phyloP scores from a whole-genome alignment of 1,284 basidiomycete genomes.

The Phylloporus sp. region DNA sequence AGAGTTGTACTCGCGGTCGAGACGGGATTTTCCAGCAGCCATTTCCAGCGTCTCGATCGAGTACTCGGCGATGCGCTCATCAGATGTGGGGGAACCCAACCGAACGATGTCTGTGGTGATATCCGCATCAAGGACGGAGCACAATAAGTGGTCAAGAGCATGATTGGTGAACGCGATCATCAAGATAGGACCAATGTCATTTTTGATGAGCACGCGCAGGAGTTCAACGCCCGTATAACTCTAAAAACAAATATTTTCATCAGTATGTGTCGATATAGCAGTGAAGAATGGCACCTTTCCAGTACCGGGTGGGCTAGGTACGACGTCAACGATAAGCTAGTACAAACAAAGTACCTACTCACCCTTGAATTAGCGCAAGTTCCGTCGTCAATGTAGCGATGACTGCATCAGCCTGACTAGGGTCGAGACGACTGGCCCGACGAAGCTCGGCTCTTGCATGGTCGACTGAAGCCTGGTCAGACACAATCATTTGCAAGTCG shows the following conservation, averaged over 20 bases:
- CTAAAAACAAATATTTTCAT: constrained; percentile 35
- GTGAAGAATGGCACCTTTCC: constrained; percentile 56
- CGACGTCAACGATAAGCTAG: constrained; percentile 5
- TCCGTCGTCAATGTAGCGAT: constrained; percentile 63
- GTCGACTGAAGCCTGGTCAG: constrained; percentile 29
- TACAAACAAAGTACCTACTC: constrained; percentile 21
- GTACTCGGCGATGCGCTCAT: constrained; percentile 60
- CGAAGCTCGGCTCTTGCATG: constrained; percentile 47
- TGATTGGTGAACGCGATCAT: constrained; percentile 80
- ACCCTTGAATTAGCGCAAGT: constrained; percentile 74
- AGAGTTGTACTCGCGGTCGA: constrained; percentile 38
- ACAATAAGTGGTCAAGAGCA: constrained; percentile 72
- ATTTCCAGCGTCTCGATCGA: constrained; percentile 61
- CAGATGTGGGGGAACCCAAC: constrained; percentile 61
- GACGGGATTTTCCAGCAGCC: constrained; percentile 45
- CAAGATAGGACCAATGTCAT: constrained; percentile 56
- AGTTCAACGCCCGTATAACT: constrained; percentile 72
- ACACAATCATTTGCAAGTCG: constrained; percentile 24
- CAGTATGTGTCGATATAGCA: not conserved
- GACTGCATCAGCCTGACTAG: constrained; percentile 70
- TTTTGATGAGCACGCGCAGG: constrained; percentile 61
- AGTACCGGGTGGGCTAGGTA: constrained; percentile 68
- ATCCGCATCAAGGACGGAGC: constrained; percentile 58
- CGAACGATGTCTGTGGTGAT: constrained; percentile 69
- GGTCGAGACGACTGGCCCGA: constrained; percentile 56